Evolutionary conservation across 192 early-diverging fungal species (phyloP), one percentile per base, ranked within the genome.

Genomic region (Lunasporangiospora selenospora): DNA sequence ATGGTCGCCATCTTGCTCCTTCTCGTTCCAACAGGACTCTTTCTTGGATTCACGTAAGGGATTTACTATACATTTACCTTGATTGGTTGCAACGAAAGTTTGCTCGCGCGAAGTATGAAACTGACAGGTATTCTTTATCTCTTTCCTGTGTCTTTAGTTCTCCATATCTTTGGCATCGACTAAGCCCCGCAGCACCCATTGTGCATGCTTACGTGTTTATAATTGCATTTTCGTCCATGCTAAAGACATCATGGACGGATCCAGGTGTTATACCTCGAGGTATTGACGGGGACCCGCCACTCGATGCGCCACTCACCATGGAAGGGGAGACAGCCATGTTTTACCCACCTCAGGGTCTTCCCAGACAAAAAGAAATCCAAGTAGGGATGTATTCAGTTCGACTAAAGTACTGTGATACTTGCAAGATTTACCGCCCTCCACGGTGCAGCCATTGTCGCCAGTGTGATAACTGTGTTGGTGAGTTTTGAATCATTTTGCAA

Each of bases 371-470:
- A 52, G 73, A 84, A 18, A 85, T 93, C 5, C 62, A 69, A 4
- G 76, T 95, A 41, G 86, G 90, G 47, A 83, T 80, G 18, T 76
- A 80, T 33, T 53, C 77, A 16, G 70, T 95, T 26, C 76, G 81
- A 39, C 77, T 95, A 31, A 97, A 95, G 71, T 97, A 93, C 78
- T 98, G 96, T 80, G 85, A 89, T 30, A 93, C 94, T 2, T 98
- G 94, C 66, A 80, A 82, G 13, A 92, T 94, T 26, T 98, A 94
- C 79, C 82, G 94, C 7, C 92, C 94, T 11, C 93, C 93, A 26
- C 81, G 96, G 26, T 82, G 92, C 31, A 91, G 88, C 34, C 96
- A 98, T 75, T 98, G 96, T 67, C 75, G 82, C 36, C 80, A 83
- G 61, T 98, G 96, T 80, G 88, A 96, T 75, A 92, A 93, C 59